Conservation (phyloP, 2,329 filamentous ascomycete genomes). For the Colletotrichum gigasporum region DNA sequence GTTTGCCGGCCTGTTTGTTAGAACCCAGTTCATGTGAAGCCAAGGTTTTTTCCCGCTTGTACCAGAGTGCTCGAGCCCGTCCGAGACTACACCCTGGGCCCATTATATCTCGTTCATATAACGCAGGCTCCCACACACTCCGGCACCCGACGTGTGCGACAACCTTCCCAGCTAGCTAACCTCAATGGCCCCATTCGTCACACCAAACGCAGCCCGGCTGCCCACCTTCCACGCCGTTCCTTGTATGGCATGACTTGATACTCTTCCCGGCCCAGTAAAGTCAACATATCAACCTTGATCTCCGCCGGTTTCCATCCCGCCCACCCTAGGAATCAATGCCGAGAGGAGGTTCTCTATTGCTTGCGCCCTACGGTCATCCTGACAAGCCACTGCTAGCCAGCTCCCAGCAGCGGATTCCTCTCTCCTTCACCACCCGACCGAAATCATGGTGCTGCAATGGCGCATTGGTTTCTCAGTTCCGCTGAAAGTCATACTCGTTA, state of each 20-base stretch:
- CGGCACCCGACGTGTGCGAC: too few species aligned
- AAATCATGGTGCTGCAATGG: constrained; percentile 24
- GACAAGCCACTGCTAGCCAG: neutral
- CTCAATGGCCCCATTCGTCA: too few species aligned
- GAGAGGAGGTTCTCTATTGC: neutral
- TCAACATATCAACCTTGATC: too few species aligned
- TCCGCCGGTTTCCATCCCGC: neutral
- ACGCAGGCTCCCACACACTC: too few species aligned
- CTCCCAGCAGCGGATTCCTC: neutral
- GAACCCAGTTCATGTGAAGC: neutral
- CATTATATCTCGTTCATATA: neutral
- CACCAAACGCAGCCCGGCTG: too few species aligned
- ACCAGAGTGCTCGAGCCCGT: constrained; percentile 10
- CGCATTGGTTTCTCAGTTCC: constrained; percentile 6
- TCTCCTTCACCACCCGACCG: neutral
- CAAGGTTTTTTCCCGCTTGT: neutral
- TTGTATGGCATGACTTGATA: too few species aligned
- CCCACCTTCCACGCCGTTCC: too few species aligned
- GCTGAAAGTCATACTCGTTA: constrained; percentile 8
- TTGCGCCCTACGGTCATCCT: neutral
- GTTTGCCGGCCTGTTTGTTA: neutral
- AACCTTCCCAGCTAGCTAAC: neutral
- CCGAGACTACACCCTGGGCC: neutral
- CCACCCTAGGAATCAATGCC: neutral
- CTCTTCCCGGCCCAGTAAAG: too few species aligned